Percentiles rank a stretch among this genome's conserved stretches.
phyloP scores from a whole-genome alignment of 2,329 filamentous ascomycete species.

The Lachnellula willkommii region DNA sequence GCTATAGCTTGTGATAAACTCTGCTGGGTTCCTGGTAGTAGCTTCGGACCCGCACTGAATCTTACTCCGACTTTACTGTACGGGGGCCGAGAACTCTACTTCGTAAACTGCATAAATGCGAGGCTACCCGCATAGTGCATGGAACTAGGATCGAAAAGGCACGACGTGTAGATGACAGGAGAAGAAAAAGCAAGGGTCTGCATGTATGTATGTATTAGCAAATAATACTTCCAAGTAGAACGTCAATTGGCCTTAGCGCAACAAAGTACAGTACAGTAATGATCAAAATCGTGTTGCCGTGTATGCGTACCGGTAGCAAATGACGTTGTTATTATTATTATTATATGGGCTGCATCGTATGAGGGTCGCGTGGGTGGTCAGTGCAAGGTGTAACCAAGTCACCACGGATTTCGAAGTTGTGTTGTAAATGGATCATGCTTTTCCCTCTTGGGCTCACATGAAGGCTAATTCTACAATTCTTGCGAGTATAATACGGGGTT shows the following conservation, averaged over 20 bases:
- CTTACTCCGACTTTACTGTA: constrained; percentile 11
- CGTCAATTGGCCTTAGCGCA: no score
- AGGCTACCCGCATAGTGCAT: neutral
- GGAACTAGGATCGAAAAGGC: neutral
- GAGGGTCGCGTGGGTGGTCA: neutral
- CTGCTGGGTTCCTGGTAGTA: neutral
- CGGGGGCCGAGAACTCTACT: constrained; percentile 1
- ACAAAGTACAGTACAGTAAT: no score
- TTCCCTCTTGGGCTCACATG: no score
- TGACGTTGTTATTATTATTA: neutral
- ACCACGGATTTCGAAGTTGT: neutral
- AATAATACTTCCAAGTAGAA: no score
- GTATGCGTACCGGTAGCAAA: no score
- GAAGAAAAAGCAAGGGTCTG: neutral
- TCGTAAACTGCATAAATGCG: neutral
- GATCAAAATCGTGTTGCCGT: no score
- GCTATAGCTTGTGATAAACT: neutral
- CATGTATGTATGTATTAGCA: neutral
- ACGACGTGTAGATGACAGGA: neutral
- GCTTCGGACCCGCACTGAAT: constrained; percentile 11
- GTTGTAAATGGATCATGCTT: no score
- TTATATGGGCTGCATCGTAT: neutral
- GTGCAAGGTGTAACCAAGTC: neutral
- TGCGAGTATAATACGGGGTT: no score
- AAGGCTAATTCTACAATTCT: no score